A percentile compares a stretch with the other conserved stretches of the same genome.
These are phyloP conservation scores for Leccinum fallax DNA, from an alignment of 1,284 basidiomycete genomes.

Conservation along the genomic window DNA sequence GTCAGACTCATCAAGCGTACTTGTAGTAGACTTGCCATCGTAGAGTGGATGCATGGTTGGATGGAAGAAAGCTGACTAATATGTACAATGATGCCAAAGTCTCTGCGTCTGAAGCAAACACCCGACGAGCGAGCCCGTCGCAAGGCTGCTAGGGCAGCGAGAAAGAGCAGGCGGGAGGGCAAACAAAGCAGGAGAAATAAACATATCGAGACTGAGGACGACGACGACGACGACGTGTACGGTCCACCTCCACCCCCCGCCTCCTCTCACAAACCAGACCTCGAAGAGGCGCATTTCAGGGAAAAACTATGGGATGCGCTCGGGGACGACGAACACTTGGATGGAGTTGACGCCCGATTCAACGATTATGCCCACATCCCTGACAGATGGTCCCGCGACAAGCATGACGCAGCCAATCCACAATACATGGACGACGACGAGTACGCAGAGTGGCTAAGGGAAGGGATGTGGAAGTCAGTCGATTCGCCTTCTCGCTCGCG, in stretches of 20 bases:
- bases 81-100: conserved; percentile 49
- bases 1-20: background rate
- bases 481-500: background rate
- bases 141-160: conserved; percentile 38
- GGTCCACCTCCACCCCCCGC: background rate
- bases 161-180: background rate
- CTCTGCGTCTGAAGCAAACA: conserved; percentile 68
- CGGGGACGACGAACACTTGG: conserved; percentile 68
- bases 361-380: conserved; percentile 73
- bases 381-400: conserved; percentile 50
- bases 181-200: background rate
- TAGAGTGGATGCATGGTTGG: conserved; percentile 27
- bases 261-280: conserved; percentile 42
- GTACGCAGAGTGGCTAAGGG: conserved; percentile 78
- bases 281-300: conserved; percentile 65
- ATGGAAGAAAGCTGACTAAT: conserved; percentile 5
- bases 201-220: background rate
- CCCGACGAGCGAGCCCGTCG: conserved; percentile 54
- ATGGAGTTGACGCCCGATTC: conserved; percentile 59
- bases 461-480: conserved; percentile 76
- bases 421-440: conserved; percentile 78
- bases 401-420: conserved; percentile 51
- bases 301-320: conserved; percentile 72
- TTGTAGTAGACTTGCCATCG: conserved; percentile 25
- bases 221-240: background rate